phyloP scores from a whole-genome alignment of 345 rosid genomes.

The Turritis glabra region DNA sequence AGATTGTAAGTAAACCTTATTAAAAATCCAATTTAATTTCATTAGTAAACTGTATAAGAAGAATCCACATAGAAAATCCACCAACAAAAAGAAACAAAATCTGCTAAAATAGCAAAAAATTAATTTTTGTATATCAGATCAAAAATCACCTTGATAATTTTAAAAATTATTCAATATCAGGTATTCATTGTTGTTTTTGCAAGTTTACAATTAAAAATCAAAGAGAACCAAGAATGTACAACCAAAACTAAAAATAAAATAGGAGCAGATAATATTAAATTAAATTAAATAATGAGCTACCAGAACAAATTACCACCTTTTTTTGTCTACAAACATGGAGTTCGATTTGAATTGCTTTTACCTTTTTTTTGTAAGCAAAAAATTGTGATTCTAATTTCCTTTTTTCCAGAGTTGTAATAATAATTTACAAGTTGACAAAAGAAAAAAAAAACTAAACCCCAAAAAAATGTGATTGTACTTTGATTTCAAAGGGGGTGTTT shows the following conservation, averaged over 20 bases:
- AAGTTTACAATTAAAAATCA: not conserved
- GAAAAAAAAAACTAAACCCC: not conserved
- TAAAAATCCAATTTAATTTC: too few species aligned
- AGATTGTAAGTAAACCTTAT: too few species aligned
- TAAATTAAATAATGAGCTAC: not conserved
- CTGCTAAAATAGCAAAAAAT: too few species aligned
- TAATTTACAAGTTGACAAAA: not conserved
- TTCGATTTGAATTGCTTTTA: not conserved
- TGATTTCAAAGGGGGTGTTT: not conserved
- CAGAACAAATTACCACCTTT: not conserved
- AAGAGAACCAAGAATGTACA: not conserved
- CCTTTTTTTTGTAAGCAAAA: not conserved
- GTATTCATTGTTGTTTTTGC: too few species aligned
- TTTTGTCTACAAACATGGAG: not conserved
- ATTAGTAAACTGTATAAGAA: too few species aligned
- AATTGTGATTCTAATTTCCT: not conserved
- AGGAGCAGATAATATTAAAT: not conserved
- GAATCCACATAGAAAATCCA: too few species aligned
- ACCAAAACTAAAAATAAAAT: not conserved
- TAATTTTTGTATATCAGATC: too few species aligned
- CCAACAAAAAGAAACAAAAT: too few species aligned
- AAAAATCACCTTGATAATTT: too few species aligned
- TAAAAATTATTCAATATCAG: too few species aligned
- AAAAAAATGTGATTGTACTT: not conserved
- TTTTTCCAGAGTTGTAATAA: not conserved